Evolutionary conservation across 2,329 filamentous ascomycete species (phyloP), one percentile per base, ranked within the genome.

Genomic region (Fusarium newnesense): DNA sequence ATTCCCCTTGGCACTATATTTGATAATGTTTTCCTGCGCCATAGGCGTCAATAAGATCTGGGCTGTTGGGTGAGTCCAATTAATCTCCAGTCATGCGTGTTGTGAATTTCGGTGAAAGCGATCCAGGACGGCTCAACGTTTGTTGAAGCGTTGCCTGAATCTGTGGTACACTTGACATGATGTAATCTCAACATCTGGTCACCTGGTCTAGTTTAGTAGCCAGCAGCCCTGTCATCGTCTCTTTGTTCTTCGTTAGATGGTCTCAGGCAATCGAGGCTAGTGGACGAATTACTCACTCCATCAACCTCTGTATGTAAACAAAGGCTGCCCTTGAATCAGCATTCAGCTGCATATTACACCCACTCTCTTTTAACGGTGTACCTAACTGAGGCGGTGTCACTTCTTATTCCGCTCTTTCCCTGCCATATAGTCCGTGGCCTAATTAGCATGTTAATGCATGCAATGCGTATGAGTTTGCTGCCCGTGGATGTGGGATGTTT

Each of bases 401-500:
- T 42, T 54, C 54, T 47, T 47, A 59, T 59, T 68, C 67, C 69
- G 62, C 65, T 58, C 66, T 60, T 52, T 65, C 60, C 67, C 21
- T 67, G 65, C 53, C 62, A 73, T 75, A 75, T 75, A 68, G 58
- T 56, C 73, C 64, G 65, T 70, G 54, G 49, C 56, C 63, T 68
- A 64, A 69, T 67, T 64, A 59, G 52, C 30, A 42, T 47, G 58
- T 76, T 69, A 78, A 78, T 78, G 76, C 76, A 74, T 73, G 72
- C 76, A 76, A 78, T 71, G 69, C 75, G 73, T 76, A 78, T 73
- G 74, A 76, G 64, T 74, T 74, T 76, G 66, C 61, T 58, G 59
- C 65, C 70, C 67, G 72, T 77, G 73, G 60, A 71, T 77, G 76
- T 78, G 73, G 75, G 64, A 74, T 77, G 76, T 78, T 78, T 78